These are phyloP conservation scores for Claviceps digitariae DNA, from an alignment of 2,329 filamentous ascomycete species.

Conservation along the genomic window DNA sequence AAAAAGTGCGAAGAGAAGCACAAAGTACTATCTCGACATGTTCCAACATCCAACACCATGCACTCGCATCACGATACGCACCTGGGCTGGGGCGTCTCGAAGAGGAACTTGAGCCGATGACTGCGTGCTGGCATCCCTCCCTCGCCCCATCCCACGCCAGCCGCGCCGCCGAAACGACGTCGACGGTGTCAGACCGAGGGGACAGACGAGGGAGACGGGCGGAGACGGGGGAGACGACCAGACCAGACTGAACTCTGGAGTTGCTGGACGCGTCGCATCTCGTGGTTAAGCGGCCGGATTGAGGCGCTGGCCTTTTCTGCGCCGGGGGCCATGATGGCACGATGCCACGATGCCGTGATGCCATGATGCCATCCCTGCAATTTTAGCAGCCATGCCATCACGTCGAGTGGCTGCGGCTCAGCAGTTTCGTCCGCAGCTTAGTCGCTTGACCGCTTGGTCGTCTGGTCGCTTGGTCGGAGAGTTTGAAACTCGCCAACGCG, in stretches of 20 bases:
- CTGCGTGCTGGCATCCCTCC: neutral
- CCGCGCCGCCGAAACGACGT: neutral
- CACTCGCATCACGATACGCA: neutral
- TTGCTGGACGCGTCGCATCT: neutral
- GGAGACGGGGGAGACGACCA: too few relatives aligned
- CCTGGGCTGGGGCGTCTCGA: neutral
- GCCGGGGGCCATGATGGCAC: neutral
- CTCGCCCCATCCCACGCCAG: neutral
- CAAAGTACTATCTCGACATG: too few relatives aligned
- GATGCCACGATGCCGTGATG: too few relatives aligned
- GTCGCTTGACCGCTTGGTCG: too few relatives aligned
- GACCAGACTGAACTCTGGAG: neutral
- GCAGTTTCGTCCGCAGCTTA: neutral
- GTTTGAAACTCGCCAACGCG: slow-evolving; percentile 4
- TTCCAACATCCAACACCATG: neutral
- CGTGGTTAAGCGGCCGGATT: neutral
- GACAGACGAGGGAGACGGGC: too few relatives aligned
- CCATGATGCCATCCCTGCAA: slow-evolving; percentile 1
- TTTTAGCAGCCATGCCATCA: neutral
- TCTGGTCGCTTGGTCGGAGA: neutral
- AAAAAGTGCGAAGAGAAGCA: neutral
- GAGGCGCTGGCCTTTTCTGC: neutral
- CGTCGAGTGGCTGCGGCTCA: slow-evolving; percentile 1
- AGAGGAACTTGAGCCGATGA: neutral
- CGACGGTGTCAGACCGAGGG: neutral